phyloP scores from a whole-genome alignment of 495 filamentous ascomycete genomes.

The Recurvomyces mirabilis region DNA sequence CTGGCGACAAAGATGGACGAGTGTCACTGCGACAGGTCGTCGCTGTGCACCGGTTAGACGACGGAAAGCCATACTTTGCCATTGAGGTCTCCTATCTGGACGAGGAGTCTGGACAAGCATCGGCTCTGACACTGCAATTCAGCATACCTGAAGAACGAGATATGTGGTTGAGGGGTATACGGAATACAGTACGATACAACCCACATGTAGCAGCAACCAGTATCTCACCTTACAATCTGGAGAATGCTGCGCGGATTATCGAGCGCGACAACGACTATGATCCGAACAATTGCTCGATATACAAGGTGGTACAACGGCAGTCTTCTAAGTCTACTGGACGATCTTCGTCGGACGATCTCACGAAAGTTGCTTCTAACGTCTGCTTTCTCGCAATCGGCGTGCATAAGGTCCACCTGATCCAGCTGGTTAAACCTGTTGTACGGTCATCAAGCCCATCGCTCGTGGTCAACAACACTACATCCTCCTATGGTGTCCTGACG shows the following conservation, averaged over 20 bases:
- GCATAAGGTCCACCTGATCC: constrained; percentile 71
- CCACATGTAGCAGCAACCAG: constrained; percentile 42
- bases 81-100: constrained; percentile 71
- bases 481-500: constrained; percentile 63
- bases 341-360: constrained; percentile 66
- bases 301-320: constrained; percentile 70
- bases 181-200: constrained; percentile 46
- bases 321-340: constrained; percentile 42
- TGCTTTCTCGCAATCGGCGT: constrained; percentile 81
- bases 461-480: constrained; percentile 37
- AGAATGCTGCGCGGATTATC: constrained; percentile 54
- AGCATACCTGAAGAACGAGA: constrained; percentile 61
- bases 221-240: constrained; percentile 48
- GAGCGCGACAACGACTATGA: constrained; percentile 67
- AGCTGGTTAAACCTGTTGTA: constrained; percentile 50
- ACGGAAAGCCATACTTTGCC: constrained; percentile 64
- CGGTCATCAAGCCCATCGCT: constrained; percentile 46
- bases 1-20: constrained; percentile 41
- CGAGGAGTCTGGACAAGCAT: constrained; percentile 51
- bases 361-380: constrained; percentile 55
- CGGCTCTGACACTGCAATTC: constrained; percentile 58
- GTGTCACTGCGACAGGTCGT: constrained; percentile 66
- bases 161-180: constrained; percentile 61
- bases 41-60: constrained; percentile 67
- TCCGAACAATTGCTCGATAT: constrained; percentile 62